phyloP scores from a whole-genome alignment of 2,329 filamentous ascomycete species.

The Geoglossum cookeanum region DNA sequence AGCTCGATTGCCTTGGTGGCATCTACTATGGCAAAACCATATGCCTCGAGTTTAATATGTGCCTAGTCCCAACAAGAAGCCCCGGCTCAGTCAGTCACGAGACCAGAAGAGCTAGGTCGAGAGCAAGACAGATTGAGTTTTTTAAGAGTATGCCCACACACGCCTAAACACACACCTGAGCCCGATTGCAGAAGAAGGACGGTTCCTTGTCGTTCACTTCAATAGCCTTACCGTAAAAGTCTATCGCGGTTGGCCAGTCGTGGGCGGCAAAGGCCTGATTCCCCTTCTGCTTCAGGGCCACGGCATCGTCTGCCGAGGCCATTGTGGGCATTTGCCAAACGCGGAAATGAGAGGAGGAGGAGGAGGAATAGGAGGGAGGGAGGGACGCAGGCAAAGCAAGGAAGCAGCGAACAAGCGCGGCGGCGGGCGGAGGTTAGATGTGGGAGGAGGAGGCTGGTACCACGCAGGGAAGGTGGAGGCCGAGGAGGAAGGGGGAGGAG shows the following conservation, averaged over 20 bases:
- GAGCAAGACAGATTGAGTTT: conserved; percentile 15
- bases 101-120: conserved; percentile 26
- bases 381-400: background rate
- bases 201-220: conserved; percentile 65
- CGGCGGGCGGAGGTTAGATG: too few relatives aligned
- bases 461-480: conserved; percentile 9
- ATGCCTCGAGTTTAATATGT: conserved; percentile 88
- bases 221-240: conserved; percentile 77
- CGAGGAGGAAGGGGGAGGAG: background rate
- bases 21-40: conserved; percentile 81
- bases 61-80: conserved; percentile 33
- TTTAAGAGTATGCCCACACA: conserved; percentile 7
- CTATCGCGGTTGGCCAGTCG: conserved; percentile 67
- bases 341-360: background rate
- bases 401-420: background rate
- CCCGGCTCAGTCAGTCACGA: conserved; percentile 1
- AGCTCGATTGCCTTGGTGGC: conserved; percentile 81
- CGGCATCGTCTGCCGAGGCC: conserved; percentile 38
- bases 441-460: conserved; percentile 4
- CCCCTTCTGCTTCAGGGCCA: conserved; percentile 76
- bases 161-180: conserved; percentile 45
- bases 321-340: conserved; percentile 16
- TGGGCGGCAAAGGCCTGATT: conserved; percentile 82
- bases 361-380: background rate
- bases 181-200: conserved; percentile 84